Conservation (phyloP, 2,329 filamentous ascomycete genomes). For the Tolypocladium guangdongense region DNA sequence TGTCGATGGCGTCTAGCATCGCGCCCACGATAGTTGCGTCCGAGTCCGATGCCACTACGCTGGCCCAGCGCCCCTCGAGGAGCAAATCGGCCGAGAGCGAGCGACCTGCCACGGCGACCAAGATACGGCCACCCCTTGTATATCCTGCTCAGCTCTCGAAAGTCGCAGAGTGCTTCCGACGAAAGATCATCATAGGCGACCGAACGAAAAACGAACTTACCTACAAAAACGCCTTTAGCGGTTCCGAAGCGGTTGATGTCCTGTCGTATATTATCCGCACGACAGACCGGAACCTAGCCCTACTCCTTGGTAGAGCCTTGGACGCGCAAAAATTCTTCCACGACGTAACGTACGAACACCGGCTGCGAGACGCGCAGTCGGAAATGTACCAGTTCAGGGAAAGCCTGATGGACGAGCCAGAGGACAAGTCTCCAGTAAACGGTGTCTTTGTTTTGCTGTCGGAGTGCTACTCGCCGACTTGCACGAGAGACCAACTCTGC, state of each 20-base stretch:
- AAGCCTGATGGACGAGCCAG: slow-evolving; percentile 74
- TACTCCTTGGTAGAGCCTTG: slow-evolving; percentile 80
- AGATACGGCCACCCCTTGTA: slow-evolving; percentile 68
- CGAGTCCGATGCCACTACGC: slow-evolving; percentile 37
- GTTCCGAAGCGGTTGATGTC: slow-evolving; percentile 88
- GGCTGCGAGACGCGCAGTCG: slow-evolving; percentile 81
- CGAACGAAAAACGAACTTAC: slow-evolving; percentile 93
- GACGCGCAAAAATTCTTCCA: slow-evolving; percentile 99
- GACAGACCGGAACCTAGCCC: slow-evolving; percentile 84
- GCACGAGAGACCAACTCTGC: slow-evolving; percentile 87
- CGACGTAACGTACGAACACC: slow-evolving; percentile 96
- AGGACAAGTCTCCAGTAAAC: slow-evolving; percentile 65
- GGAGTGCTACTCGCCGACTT: slow-evolving; percentile 96
- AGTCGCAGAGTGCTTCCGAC: slow-evolving; percentile 84
- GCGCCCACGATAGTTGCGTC: slow-evolving; percentile 57
- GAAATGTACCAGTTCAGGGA: slow-evolving; percentile 98
- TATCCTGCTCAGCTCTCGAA: slow-evolving; percentile 91
- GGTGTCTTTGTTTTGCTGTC: slow-evolving; percentile 94
- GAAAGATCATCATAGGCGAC: slow-evolving; percentile 76
- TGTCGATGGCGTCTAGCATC: slow-evolving; percentile 88
- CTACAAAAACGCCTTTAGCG: slow-evolving; percentile 95
- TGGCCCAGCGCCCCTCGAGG: slow-evolving; percentile 46
- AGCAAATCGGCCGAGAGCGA: slow-evolving; percentile 44
- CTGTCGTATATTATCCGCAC: slow-evolving; percentile 96
- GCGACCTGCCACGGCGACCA: slow-evolving; percentile 43